Conservation (phyloP, 2,329 filamentous ascomycete species). For the Chaetomium sp. region DNA sequence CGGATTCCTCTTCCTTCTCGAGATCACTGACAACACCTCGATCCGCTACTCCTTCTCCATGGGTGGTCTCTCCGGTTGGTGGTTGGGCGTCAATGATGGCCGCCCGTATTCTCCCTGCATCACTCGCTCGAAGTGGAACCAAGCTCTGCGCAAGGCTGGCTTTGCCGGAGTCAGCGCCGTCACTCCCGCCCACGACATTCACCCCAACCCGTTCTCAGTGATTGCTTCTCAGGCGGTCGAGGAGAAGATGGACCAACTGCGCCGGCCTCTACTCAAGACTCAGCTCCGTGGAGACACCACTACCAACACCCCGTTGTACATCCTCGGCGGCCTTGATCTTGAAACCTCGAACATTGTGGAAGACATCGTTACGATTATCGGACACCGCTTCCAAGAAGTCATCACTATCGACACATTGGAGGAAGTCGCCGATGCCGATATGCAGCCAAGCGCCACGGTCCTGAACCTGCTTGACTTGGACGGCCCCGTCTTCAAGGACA, state of each 20-base stretch:
- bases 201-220: background rate
- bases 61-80: slow-evolving; percentile 42
- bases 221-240: slow-evolving; percentile 7
- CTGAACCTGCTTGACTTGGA: slow-evolving; percentile 22
- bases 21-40: slow-evolving; percentile 25
- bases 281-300: too few relatives aligned
- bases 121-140: slow-evolving; percentile 31
- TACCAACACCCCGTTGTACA: too few relatives aligned
- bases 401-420: background rate
- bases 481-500: slow-evolving; percentile 18
- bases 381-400: too few relatives aligned
- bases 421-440: background rate
- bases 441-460: slow-evolving; percentile 10
- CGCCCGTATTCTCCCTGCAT: slow-evolving; percentile 24
- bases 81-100: slow-evolving; percentile 40
- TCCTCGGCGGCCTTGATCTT: slow-evolving; percentile 2
- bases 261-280: background rate
- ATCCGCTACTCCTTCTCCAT: slow-evolving; percentile 17
- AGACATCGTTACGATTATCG: too few relatives aligned
- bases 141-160: slow-evolving; percentile 30
- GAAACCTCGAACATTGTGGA: background rate
- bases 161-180: slow-evolving; percentile 35
- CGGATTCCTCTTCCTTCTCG: slow-evolving; percentile 42
- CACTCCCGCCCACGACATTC: background rate
- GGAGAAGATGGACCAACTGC: background rate